These are phyloP conservation scores for Physcomitrium patens DNA, from an alignment of 225 moss, liverwort and hornwort genomes.

Conservation along the genomic window DNA sequence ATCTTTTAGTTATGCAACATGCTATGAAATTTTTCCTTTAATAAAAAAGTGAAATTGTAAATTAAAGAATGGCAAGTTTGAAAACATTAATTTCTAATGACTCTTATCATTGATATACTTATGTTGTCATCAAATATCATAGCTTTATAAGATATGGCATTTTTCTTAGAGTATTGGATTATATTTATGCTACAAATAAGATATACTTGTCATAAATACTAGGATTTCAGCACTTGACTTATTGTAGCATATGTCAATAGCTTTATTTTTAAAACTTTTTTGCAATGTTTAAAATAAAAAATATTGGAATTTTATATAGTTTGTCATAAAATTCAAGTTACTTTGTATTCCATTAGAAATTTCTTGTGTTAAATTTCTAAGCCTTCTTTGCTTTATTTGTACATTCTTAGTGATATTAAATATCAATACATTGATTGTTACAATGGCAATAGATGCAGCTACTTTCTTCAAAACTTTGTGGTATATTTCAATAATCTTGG, in stretches of 20 bases:
- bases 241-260: neutral
- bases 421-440: constrained; percentile 39
- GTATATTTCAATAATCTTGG: constrained; percentile 21
- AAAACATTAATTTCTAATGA: constrained; percentile 52
- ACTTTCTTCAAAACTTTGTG: constrained; percentile 31
- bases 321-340: neutral
- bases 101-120: constrained; percentile 56
- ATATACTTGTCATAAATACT: neutral
- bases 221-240: neutral
- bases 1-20: neutral
- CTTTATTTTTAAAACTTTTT: neutral
- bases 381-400: neutral
- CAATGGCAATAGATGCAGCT: constrained; percentile 41
- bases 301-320: neutral
- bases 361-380: neutral
- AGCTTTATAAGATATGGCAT: constrained; percentile 49
- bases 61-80: constrained; percentile 43
- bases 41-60: neutral
- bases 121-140: constrained; percentile 56
- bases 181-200: neutral
- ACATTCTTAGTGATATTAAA: constrained; percentile 48
- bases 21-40: neutral
- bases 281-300: neutral
- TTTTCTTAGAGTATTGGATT: neutral
- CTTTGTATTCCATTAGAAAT: too few species aligned